A percentile compares a stretch with the other conserved stretches of the same genome.
phyloP scores from a whole-genome alignment of 768 basidiomycete species.

The Mrakia hoshinonis region DNA sequence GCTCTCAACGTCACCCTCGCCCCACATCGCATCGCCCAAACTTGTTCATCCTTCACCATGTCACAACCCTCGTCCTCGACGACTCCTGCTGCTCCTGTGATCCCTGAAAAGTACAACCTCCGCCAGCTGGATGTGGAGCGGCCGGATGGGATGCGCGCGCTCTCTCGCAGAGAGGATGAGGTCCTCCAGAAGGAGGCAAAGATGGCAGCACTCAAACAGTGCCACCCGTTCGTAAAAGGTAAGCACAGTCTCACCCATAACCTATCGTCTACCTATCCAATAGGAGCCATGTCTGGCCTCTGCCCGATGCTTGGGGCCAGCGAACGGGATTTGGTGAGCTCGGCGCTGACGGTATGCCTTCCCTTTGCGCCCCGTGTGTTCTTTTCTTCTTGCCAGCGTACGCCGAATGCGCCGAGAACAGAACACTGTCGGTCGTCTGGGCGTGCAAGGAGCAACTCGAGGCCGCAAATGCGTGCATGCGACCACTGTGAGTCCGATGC shows the following conservation, averaged over 20 bases:
- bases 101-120: constrained; percentile 11
- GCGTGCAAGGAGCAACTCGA: constrained; percentile 63
- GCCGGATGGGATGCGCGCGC: constrained; percentile 19
- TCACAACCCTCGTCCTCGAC: neutral
- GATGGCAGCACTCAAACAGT: constrained; percentile 66
- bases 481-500: constrained; percentile 19
- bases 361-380: neutral
- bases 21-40: neutral
- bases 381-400: constrained; percentile 50
- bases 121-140: neutral
- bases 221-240: constrained; percentile 69
- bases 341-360: neutral
- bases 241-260: constrained; percentile 23
- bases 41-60: neutral
- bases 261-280: neutral
- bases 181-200: constrained; percentile 74
- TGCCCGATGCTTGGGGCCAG: neutral
- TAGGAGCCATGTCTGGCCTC: too few relatives aligned
- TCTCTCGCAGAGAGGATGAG: constrained; percentile 50
- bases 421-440: constrained; percentile 79
- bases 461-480: constrained; percentile 66
- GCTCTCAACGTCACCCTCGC: neutral
- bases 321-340: neutral
- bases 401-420: constrained; percentile 70
- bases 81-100: neutral